Conservation (phyloP, 768 basidiomycete species). For the Piloderma croceum region DNA sequence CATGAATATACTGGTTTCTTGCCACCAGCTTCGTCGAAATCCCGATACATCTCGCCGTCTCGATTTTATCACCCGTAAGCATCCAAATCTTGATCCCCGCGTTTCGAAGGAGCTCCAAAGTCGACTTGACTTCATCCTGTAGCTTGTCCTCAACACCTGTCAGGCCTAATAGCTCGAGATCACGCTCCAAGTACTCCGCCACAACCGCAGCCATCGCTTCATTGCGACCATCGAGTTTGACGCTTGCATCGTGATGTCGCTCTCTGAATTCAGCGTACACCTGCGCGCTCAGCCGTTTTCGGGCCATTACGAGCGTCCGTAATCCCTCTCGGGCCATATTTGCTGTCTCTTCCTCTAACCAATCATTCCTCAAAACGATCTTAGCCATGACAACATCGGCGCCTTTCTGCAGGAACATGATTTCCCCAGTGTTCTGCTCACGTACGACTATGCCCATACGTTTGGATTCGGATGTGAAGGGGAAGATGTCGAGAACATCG, state of each 20-base stretch:
- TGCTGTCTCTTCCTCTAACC: slow-evolving; percentile 97
- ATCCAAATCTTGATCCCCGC: slow-evolving; percentile 99
- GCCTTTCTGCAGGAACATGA: slow-evolving; percentile 91
- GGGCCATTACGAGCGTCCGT: slow-evolving; percentile 87
- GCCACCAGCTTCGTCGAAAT: slow-evolving; percentile 95
- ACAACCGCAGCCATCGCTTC: slow-evolving; percentile 78
- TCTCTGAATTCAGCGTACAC: slow-evolving; percentile 70
- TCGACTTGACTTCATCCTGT: slow-evolving; percentile 94
- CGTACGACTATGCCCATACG: slow-evolving; percentile 98
- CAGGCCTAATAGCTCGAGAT: slow-evolving; percentile 86
- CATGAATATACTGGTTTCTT: slow-evolving; percentile 95
- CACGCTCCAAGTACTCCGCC: slow-evolving; percentile 72
- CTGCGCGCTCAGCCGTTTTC: slow-evolving; percentile 67
- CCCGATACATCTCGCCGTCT: slow-evolving; percentile 97
- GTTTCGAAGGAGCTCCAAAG: slow-evolving; percentile 87
- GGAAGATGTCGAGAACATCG: slow-evolving; percentile 92
- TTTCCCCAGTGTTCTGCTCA: slow-evolving; percentile 68
- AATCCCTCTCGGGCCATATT: slow-evolving; percentile 98
- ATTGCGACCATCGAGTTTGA: slow-evolving; percentile 72
- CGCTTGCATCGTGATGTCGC: slow-evolving; percentile 70
- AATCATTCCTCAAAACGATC: slow-evolving; percentile 95
- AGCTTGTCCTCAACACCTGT: slow-evolving; percentile 99
- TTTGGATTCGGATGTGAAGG: slow-evolving; percentile 97
- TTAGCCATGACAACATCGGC: slow-evolving; percentile 97
- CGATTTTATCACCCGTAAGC: slow-evolving; percentile 98